Conservation (phyloP, 2,329 filamentous ascomycete species). For the Claviceps lovelessii region DNA sequence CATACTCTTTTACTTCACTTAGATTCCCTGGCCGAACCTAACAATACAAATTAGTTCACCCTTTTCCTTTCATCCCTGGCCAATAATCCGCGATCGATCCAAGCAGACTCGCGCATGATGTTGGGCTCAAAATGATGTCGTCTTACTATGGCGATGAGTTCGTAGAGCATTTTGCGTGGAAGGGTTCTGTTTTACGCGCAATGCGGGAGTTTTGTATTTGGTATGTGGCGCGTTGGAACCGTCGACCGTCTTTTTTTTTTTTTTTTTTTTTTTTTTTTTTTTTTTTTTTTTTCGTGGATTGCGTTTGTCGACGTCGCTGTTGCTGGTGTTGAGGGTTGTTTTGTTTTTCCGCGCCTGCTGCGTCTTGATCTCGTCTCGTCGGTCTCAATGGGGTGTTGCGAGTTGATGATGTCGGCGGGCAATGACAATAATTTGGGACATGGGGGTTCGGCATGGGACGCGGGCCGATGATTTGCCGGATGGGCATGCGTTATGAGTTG, state of each 20-base stretch:
- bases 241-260: not conserved
- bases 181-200: not conserved
- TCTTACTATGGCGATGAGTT: conserved; percentile 86
- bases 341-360: too few relatives aligned
- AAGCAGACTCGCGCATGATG: too few relatives aligned
- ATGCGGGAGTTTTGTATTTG: not conserved
- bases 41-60: conserved; percentile 8
- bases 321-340: too few relatives aligned
- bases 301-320: too few relatives aligned
- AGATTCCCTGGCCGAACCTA: conserved; percentile 91
- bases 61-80: not conserved
- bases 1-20: conserved; percentile 87
- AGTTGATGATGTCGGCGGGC: not conserved
- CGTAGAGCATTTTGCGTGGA: conserved; percentile 68
- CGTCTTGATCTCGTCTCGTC: not conserved
- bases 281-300: not conserved
- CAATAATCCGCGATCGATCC: too few relatives aligned
- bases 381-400: not conserved
- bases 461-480: conserved; percentile 18
- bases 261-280: not conserved
- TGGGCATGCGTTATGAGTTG: not conserved
- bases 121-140: too few relatives aligned
- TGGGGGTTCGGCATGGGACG: not conserved
- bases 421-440: not conserved
- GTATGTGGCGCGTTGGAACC: not conserved